Conservation (phyloP, 441 rosid genomes). For the Manihot esculenta region DNA sequence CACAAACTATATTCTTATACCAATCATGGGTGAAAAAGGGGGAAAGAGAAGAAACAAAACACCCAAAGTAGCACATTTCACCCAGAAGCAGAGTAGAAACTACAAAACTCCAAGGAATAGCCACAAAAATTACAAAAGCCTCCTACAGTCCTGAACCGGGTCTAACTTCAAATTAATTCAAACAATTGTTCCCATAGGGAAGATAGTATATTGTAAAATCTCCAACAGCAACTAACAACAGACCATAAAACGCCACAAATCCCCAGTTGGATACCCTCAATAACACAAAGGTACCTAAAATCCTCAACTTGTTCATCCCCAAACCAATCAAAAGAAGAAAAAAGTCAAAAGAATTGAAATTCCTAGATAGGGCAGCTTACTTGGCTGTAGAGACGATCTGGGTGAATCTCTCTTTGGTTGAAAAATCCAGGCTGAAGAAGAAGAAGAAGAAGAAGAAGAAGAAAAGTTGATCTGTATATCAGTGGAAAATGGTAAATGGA, state of each 20-base stretch:
- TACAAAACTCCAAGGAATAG: background rate
- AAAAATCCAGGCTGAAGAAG: conserved; percentile 12
- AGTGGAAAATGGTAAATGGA: conserved; percentile 10
- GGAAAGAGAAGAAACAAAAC: background rate
- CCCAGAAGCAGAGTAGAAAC: conserved; percentile 8
- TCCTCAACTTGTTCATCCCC: conserved; percentile 19
- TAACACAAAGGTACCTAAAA: conserved; percentile 11
- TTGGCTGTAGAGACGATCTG: conserved; percentile 52
- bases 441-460: conserved; percentile 15
- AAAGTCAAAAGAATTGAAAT: conserved; percentile 26
- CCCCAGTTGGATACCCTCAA: conserved; percentile 15
- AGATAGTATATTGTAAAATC: background rate
- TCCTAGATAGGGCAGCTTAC: conserved; percentile 38
- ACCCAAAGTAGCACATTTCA: background rate
- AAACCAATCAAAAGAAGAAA: conserved; percentile 14
- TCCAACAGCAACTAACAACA: background rate
- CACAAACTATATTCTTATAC: too few relatives aligned
- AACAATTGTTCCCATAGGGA: background rate
- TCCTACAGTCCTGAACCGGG: conserved; percentile 12
- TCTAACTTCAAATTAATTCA: conserved; percentile 12
- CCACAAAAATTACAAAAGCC: background rate
- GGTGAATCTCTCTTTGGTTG: conserved; percentile 33
- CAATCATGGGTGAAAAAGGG: too few relatives aligned
- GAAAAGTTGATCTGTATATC: conserved; percentile 10
- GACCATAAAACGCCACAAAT: conserved; percentile 18